Base-by-base conservation (phyloP, 2,329 filamentous ascomycete species). In the Fusarium torulosum region DNA sequence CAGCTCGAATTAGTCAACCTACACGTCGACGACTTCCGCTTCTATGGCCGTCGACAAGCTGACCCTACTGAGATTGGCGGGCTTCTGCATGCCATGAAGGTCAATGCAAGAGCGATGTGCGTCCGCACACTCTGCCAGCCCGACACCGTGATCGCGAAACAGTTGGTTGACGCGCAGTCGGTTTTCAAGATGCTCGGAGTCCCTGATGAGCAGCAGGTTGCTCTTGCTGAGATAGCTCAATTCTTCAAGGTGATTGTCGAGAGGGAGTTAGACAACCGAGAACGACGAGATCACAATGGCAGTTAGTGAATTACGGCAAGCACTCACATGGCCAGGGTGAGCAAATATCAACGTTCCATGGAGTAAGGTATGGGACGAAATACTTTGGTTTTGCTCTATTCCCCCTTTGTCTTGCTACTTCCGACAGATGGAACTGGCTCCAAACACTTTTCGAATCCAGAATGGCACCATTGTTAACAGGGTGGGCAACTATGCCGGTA, bases 41-140 rank as follows among this genome's bases (percentile, higher is more conserved):
- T 88, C 75, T 83, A 85, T 69, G 84, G 85, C 31, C 79, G 79
- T 4, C 76, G 79, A 11, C 81, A 84, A 54, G 77, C 78, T 25
- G 78, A 82, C 46, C 73, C 76, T 0, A 70, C 79, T 4, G 80
- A 83, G 59, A 80, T 87, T 40, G 70, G 75, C 9, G 84, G 81
- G 3, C 76, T 88, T 8, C 74, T 88, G 8, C 80, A 84, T 41
- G 79, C 82, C 50, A 85, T 86, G 82, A 83, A 82, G 61, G 75
- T 78, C 25, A 83, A 88, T 67, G 84, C 86, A 2, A 80, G 85
- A 37, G 79, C 78, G 10, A 83, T 89, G 76, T 78, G 83, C 21
- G 72, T 88, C 37, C 82, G 84, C 38, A 88, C 85, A 1, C 86
- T 84, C 64, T 88, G 86, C 73, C 84, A 87, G 67, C 86, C 86